Conservation (phyloP, 768 basidiomycete species). For the Tulasnella sp. region DNA sequence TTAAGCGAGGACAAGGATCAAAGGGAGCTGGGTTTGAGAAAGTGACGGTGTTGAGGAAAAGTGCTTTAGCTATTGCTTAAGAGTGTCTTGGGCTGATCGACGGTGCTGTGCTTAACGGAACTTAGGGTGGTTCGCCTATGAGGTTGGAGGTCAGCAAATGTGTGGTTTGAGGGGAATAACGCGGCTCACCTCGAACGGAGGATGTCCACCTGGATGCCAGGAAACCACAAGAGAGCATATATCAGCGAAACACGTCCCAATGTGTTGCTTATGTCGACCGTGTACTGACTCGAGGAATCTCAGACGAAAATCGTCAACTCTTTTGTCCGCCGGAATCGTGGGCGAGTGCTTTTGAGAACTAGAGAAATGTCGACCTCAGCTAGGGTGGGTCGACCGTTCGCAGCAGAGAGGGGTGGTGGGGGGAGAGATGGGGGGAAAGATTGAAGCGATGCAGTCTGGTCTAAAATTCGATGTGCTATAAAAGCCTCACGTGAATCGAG, state of each 20-base stretch:
- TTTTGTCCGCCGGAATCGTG: constrained; percentile 77
- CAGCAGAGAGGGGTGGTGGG: not conserved
- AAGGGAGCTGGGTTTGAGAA: constrained; percentile 42
- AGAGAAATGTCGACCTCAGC: not conserved
- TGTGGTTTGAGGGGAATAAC: constrained; percentile 31
- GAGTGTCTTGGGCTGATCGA: constrained; percentile 34
- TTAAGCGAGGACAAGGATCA: constrained; percentile 66
- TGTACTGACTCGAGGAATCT: constrained; percentile 72
- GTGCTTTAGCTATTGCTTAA: constrained; percentile 30
- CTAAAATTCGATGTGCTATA: not conserved
- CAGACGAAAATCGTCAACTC: constrained; percentile 79
- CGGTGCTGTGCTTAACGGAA: constrained; percentile 39
- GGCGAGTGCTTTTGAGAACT: constrained; percentile 30
- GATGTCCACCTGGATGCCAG: constrained; percentile 57
- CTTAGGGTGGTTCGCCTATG: constrained; percentile 81
- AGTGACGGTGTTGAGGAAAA: constrained; percentile 33
- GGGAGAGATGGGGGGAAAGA: not conserved
- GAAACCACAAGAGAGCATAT: constrained; percentile 33
- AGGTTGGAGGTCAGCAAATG: constrained; percentile 34
- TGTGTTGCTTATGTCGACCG: not conserved
- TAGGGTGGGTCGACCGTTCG: constrained; percentile 10
- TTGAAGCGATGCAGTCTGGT: not conserved
- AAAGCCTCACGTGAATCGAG: constrained; percentile 12
- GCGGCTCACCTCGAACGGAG: constrained; percentile 68
- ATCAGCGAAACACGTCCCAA: constrained; percentile 35